Conservation (phyloP, 2,329 filamentous ascomycete species). For the Chrysoporthe deuterocubensis region DNA sequence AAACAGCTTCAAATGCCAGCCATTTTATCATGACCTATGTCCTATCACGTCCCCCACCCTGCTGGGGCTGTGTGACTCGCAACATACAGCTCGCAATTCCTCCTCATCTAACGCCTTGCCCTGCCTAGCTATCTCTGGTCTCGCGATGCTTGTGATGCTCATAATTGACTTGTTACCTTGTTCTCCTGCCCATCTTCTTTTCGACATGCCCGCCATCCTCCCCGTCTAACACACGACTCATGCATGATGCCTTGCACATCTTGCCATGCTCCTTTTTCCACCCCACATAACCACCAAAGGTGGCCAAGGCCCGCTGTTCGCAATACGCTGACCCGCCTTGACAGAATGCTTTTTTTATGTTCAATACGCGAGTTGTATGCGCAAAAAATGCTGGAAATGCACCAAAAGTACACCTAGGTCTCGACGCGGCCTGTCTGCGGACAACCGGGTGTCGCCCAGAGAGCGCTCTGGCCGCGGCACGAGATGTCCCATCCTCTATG, state of each 20-base stretch:
- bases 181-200: constrained; percentile 7
- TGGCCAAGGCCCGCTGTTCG: background rate
- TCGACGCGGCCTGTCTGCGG: background rate
- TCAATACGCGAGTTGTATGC: background rate
- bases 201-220: background rate
- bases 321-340: background rate
- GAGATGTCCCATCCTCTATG: background rate
- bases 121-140: constrained; percentile 18
- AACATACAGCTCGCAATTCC: constrained; percentile 11
- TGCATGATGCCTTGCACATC: background rate
- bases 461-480: background rate
- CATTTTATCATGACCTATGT: constrained; percentile 21
- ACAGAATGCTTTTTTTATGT: background rate
- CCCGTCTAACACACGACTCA: background rate
- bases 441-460: background rate
- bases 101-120: constrained; percentile 22
- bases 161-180: constrained; percentile 10
- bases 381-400: background rate
- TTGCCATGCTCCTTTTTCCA: constrained; percentile 3
- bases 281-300: constrained; percentile 1
- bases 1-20: constrained; percentile 1
- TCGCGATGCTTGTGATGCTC: constrained; percentile 21
- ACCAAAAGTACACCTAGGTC: background rate
- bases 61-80: background rate
- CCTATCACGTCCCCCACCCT: constrained; percentile 4